These are phyloP conservation scores for Rubroboletus satanas DNA, from an alignment of 768 basidiomycete species.

Conservation along the genomic window DNA sequence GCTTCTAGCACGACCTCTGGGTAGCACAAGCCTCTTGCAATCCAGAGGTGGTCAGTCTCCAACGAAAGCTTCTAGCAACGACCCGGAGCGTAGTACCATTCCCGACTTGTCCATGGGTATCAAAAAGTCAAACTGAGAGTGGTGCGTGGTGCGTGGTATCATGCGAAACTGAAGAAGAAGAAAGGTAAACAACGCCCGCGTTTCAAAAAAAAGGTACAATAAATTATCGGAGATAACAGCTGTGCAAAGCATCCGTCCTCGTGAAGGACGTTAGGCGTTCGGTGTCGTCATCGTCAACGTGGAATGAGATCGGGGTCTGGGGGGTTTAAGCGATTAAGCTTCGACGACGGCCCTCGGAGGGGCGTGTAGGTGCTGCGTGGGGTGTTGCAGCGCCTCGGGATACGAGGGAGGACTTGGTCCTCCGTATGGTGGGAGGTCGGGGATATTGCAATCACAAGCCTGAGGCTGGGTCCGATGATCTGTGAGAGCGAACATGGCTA, in stretches of 20 bases:
- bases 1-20: background rate
- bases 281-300: background rate
- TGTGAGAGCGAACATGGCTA: background rate
- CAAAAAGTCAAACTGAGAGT: background rate
- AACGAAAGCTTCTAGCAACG: too few species aligned
- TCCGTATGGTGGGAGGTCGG: slow-evolving; percentile 8
- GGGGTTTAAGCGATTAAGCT: background rate
- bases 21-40: too few species aligned
- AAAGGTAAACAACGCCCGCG: background rate
- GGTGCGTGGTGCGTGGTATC: slow-evolving; percentile 1
- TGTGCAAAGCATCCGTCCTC: background rate
- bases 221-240: background rate
- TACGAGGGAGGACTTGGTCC: slow-evolving; percentile 15
- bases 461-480: background rate
- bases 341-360: slow-evolving; percentile 1
- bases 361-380: background rate
- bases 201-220: background rate
- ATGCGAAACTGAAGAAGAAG: background rate
- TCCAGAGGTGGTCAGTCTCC: too few species aligned
- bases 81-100: too few species aligned
- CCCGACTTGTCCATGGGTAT: slow-evolving; percentile 1
- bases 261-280: background rate
- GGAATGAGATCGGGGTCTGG: background rate
- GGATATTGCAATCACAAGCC: background rate
- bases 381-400: background rate